phyloP scores from a whole-genome alignment of 1,284 basidiomycete species.

The Ceratobasidium sp. region DNA sequence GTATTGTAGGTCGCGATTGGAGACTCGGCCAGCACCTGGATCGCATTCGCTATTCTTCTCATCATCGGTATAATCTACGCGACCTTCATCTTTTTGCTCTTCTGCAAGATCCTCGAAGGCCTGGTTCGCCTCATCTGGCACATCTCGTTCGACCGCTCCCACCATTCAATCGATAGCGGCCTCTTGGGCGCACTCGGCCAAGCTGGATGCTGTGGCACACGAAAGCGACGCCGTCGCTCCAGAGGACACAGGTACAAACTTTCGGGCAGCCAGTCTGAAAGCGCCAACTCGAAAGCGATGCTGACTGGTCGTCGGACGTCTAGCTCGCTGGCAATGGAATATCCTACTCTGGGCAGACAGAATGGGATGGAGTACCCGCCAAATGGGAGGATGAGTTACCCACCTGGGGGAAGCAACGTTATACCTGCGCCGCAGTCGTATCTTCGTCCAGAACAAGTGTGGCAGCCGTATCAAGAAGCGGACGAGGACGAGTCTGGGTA shows the following conservation, averaged over 20 bases:
- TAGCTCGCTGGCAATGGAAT: slow-evolving; percentile 8
- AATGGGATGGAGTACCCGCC: slow-evolving; percentile 10
- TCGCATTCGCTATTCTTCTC: slow-evolving; percentile 90
- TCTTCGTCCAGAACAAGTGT: slow-evolving; percentile 77
- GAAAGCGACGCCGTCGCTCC: slow-evolving; percentile 57
- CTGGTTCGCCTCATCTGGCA: slow-evolving; percentile 79
- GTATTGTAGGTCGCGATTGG: slow-evolving; percentile 81
- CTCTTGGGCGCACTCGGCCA: slow-evolving; percentile 83
- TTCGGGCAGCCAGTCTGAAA: slow-evolving; percentile 45
- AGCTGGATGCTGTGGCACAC: slow-evolving; percentile 75
- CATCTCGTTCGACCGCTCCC: slow-evolving; percentile 86
- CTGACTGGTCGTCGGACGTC: slow-evolving; percentile 44
- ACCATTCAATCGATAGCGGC: slow-evolving; percentile 82
- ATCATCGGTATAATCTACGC: slow-evolving; percentile 88
- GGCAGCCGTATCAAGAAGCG: slow-evolving; percentile 79
- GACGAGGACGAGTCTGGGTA: slow-evolving; percentile 80
- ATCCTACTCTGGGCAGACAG: neutral
- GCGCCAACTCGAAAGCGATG: slow-evolving; percentile 47
- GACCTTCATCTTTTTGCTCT: slow-evolving; percentile 79
- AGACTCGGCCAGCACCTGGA: slow-evolving; percentile 82
- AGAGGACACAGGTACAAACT: slow-evolving; percentile 42
- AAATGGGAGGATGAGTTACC: slow-evolving; percentile 6
- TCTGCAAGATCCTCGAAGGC: slow-evolving; percentile 87
- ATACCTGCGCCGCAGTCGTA: slow-evolving; percentile 63
- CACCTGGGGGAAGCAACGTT: neutral